phyloP scores from a whole-genome alignment of 805 yeast genomes.

The Myxozyma sirexii region DNA sequence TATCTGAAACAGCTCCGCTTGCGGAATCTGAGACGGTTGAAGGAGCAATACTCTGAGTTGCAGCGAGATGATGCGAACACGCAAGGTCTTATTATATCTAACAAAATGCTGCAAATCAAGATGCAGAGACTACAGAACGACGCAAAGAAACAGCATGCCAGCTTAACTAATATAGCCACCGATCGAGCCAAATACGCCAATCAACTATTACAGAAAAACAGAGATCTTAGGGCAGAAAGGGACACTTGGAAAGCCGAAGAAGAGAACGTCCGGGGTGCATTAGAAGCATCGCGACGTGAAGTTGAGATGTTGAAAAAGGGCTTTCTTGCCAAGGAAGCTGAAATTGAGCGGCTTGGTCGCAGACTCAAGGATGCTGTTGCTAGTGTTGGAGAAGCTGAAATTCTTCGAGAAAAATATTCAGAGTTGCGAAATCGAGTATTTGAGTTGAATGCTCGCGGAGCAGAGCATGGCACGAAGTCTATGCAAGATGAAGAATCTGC shows the following conservation, averaged over 20 bases:
- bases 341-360: conserved; percentile 37
- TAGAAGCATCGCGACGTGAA: conserved; percentile 40
- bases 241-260: conserved; percentile 35
- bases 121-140: conserved; percentile 39
- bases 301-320: conserved; percentile 40
- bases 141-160: conserved; percentile 40
- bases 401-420: conserved; percentile 9
- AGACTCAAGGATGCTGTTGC: conserved; percentile 20
- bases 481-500: conserved; percentile 25
- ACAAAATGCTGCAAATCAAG: conserved; percentile 39
- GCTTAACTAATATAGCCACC: conserved; percentile 40
- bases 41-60: conserved; percentile 40
- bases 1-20: conserved; percentile 55
- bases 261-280: conserved; percentile 34
- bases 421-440: conserved; percentile 6
- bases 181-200: conserved; percentile 46
- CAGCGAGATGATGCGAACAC: conserved; percentile 40
- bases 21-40: conserved; percentile 43
- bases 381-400: conserved; percentile 21
- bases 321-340: conserved; percentile 41
- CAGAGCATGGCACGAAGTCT: neutral
- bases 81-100: conserved; percentile 40
- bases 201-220: conserved; percentile 41
- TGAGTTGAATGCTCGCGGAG: conserved; percentile 11
- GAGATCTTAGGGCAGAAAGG: conserved; percentile 39